Percentiles rank a stretch among this genome's conserved stretches.
Conservation (phyloP, 2,329 filamentous ascomycete species). For the Fusarium lateritium region DNA sequence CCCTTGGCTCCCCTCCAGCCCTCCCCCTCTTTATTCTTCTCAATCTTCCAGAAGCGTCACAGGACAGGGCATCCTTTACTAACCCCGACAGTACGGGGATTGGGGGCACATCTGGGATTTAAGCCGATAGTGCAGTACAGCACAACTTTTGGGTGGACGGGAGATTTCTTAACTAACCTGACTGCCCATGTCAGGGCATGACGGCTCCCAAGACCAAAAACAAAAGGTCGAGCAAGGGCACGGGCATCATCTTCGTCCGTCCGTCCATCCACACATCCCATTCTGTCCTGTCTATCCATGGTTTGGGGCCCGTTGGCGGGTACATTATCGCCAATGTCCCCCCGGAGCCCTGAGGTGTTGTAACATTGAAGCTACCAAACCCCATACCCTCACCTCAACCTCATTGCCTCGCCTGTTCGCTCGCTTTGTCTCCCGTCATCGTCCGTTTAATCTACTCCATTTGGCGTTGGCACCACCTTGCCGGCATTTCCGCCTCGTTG, state of each 20-base stretch:
- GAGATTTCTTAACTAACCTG: conserved; percentile 32
- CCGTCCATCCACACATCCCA: conserved; percentile 19
- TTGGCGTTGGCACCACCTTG: conserved; percentile 42
- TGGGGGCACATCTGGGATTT: conserved; percentile 44
- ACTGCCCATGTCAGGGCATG: conserved; percentile 46
- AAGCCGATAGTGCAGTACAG: conserved; percentile 36
- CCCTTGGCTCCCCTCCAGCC: conserved; percentile 4
- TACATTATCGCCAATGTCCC: conserved; percentile 50
- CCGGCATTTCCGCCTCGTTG: conserved; percentile 46
- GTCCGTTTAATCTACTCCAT: conserved; percentile 45
- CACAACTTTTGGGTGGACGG: conserved; percentile 24
- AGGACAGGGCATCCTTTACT: conserved; percentile 40
- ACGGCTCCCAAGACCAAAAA: conserved; percentile 33
- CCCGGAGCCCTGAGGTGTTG: conserved; percentile 40
- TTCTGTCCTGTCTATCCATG: conserved; percentile 11
- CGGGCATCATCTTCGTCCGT: conserved; percentile 36
- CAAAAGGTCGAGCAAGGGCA: conserved; percentile 34
- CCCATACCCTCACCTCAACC: conserved; percentile 21
- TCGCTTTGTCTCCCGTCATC: conserved; percentile 46
- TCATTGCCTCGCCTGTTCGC: conserved; percentile 33
- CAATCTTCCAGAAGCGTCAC: conserved; percentile 45
- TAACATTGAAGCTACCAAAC: conserved; percentile 43
- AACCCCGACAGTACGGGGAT: conserved; percentile 39
- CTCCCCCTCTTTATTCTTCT: conserved; percentile 39
- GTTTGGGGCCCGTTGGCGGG: conserved; percentile 39